Evolutionary conservation across 495 filamentous ascomycete species (phyloP).

Genomic region (Penicilliopsis zonata): DNA sequence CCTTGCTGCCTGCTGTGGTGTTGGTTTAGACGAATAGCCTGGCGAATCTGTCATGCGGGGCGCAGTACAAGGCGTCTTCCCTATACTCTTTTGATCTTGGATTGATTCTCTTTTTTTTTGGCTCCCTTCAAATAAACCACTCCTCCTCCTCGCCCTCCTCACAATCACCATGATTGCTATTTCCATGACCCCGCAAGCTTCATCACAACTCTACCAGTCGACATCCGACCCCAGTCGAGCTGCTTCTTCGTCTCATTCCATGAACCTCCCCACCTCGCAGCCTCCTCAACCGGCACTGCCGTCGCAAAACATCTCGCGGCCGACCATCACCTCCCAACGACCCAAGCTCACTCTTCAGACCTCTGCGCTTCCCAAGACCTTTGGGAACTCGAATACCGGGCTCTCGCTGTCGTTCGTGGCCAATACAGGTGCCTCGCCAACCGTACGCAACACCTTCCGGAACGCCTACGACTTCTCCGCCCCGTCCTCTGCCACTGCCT

Average conservation of each 20-base stretch:
- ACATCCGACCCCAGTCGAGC: background rate
- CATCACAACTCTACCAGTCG: background rate
- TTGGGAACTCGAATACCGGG: slow-evolving; percentile 41
- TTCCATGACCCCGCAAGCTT: slow-evolving; percentile 1
- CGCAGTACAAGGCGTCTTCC: too few relatives aligned
- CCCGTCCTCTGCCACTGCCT: slow-evolving; percentile 44
- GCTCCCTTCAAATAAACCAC: background rate
- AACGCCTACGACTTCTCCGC: slow-evolving; percentile 66
- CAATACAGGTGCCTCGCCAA: slow-evolving; percentile 57
- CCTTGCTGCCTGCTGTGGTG: background rate
- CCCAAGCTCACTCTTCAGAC: slow-evolving; percentile 80
- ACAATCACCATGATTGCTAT: background rate
- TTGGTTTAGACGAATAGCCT: too few relatives aligned
- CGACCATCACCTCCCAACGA: slow-evolving; percentile 40
- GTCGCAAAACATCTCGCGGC: slow-evolving; percentile 8
- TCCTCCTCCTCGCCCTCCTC: background rate
- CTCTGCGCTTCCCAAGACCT: slow-evolving; percentile 33
- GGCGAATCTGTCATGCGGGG: too few relatives aligned
- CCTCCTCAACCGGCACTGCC: background rate
- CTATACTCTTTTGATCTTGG: too few relatives aligned
- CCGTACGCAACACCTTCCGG: slow-evolving; percentile 68
- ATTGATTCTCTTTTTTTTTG: too few relatives aligned
- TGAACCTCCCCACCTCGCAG: slow-evolving; percentile 1
- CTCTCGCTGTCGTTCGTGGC: slow-evolving; percentile 44
- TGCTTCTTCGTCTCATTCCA: background rate